Evolutionary conservation across 306 rosid genomes (phyloP).

Genomic region (Bauhinia variegata): DNA sequence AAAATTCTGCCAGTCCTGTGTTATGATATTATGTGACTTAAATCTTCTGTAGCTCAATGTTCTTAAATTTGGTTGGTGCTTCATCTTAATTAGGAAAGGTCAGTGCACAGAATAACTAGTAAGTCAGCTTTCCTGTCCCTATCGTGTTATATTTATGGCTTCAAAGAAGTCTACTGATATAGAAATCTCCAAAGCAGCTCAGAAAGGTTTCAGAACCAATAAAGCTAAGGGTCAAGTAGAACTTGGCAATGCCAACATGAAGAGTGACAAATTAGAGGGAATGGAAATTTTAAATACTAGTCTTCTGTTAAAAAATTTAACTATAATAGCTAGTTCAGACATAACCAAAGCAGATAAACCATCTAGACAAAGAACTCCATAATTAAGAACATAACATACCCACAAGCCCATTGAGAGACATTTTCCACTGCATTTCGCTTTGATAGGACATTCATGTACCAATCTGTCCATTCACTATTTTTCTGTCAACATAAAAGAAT

Average conservation of each 20-base stretch:
- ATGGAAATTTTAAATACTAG: too few relatives aligned
- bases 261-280: conserved; percentile 14
- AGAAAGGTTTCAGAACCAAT: not conserved
- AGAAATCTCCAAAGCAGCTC: conserved; percentile 4
- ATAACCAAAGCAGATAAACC: conserved; percentile 8
- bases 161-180: not conserved
- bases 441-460: conserved; percentile 66
- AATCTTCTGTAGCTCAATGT: conserved; percentile 16
- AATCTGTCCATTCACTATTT: conserved; percentile 80
- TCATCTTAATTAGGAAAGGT: conserved; percentile 8
- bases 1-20: not conserved
- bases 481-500: conserved; percentile 53
- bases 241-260: not conserved
- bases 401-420: conserved; percentile 94
- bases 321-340: conserved; percentile 14
- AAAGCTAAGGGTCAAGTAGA: not conserved
- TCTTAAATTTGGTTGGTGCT: not conserved
- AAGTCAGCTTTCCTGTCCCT: not conserved
- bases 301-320: too few relatives aligned
- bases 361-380: conserved; percentile 4
- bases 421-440: conserved; percentile 83
- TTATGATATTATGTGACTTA: not conserved
- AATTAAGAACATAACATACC: conserved; percentile 65
- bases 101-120: not conserved
- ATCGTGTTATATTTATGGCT: conserved; percentile 6